A percentile compares a stretch with the other conserved stretches of the same genome.
Evolutionary conservation across 345 rosid species (phyloP).

Genomic region (Populus tremula): DNA sequence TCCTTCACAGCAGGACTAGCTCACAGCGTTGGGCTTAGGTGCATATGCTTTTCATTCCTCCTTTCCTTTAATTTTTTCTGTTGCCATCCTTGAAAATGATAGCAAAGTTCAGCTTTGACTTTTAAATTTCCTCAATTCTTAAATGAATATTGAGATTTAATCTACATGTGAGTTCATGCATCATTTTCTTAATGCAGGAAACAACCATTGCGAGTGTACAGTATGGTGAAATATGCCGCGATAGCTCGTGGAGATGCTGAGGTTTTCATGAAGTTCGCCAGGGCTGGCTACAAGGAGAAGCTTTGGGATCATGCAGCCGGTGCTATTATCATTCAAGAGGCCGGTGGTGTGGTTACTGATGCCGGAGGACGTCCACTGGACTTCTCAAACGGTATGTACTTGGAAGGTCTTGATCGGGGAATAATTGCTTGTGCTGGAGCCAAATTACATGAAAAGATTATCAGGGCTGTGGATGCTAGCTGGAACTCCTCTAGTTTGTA

Average conservation of each 20-base stretch:
- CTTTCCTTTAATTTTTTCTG: neutral
- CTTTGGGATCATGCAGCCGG: constrained; percentile 66
- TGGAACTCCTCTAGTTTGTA: constrained; percentile 54
- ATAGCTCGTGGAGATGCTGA: constrained; percentile 59
- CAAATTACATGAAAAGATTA: constrained; percentile 41
- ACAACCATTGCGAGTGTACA: constrained; percentile 52
- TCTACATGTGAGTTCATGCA: neutral
- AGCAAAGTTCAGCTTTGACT: neutral
- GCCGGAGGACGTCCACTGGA: constrained; percentile 45
- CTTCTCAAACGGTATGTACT: constrained; percentile 45
- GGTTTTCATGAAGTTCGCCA: constrained; percentile 53
- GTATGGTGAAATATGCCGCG: constrained; percentile 61
- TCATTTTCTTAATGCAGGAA: constrained; percentile 31
- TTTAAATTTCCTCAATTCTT: neutral
- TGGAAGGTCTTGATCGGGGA: constrained; percentile 54
- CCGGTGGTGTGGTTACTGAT: constrained; percentile 57
- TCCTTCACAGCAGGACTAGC: constrained; percentile 62
- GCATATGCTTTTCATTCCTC: neutral
- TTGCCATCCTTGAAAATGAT: neutral
- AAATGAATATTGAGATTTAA: neutral
- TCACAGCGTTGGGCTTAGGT: constrained; percentile 56
- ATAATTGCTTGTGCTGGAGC: constrained; percentile 45
- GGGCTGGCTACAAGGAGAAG: constrained; percentile 57
- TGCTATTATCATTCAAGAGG: constrained; percentile 44
- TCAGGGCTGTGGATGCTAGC: constrained; percentile 52